Evolutionary conservation across 768 basidiomycete species (phyloP).

Genomic region (Lentinula guzmanii): DNA sequence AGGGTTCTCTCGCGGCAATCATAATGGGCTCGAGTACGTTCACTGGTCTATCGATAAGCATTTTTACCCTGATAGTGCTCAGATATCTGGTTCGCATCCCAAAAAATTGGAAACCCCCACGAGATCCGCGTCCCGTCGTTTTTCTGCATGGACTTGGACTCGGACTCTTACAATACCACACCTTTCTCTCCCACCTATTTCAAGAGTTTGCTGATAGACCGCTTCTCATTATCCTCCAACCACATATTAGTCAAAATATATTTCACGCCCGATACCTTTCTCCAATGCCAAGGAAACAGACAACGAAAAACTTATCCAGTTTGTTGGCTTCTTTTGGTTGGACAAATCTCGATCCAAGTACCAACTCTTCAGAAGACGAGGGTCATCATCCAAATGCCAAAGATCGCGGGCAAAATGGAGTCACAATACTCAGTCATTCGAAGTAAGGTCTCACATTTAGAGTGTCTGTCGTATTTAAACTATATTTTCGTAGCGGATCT

Average conservation of each 20-base stretch:
- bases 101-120: conserved; percentile 50
- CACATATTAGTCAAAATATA: conserved; percentile 81
- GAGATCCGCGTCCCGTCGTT: conserved; percentile 63
- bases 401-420: conserved; percentile 36
- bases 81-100: conserved; percentile 79
- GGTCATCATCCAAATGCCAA: conserved; percentile 14
- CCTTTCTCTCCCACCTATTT: conserved; percentile 55
- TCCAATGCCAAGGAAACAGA: conserved; percentile 62
- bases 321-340: conserved; percentile 63
- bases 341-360: conserved; percentile 27
- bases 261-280: conserved; percentile 70
- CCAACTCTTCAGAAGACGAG: conserved; percentile 7
- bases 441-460: conserved; percentile 48
- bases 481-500: conserved; percentile 47
- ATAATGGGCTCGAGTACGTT: conserved; percentile 68
- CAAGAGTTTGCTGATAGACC: conserved; percentile 58
- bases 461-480: background rate
- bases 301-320: conserved; percentile 47
- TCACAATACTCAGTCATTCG: conserved; percentile 83
- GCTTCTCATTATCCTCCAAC: conserved; percentile 70
- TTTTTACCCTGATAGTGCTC: background rate
- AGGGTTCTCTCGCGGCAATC: conserved; percentile 36
- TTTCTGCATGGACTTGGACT: conserved; percentile 89
- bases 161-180: conserved; percentile 66
- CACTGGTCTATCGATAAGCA: background rate